Percentiles rank a stretch among this genome's conserved stretches.
These are phyloP conservation scores for Cystofilobasidium capitatum DNA, from an alignment of 768 basidiomycete genomes.

Conservation along the genomic window DNA sequence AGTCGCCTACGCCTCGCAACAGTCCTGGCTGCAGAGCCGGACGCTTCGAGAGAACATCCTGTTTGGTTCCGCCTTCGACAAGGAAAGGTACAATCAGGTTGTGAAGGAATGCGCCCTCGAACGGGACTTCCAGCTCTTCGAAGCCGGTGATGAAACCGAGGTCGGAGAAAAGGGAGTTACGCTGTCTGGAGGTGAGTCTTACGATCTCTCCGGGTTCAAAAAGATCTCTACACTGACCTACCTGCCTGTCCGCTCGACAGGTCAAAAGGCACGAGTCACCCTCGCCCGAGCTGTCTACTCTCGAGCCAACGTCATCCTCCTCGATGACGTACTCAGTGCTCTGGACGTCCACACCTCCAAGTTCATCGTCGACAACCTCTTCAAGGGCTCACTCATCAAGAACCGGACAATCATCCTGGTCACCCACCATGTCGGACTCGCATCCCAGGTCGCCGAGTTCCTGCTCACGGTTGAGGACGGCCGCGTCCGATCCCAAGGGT, in stretches of 20 bases:
- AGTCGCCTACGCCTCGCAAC: slow-evolving; percentile 71
- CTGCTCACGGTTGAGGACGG: slow-evolving; percentile 37
- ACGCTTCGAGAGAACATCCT: slow-evolving; percentile 39
- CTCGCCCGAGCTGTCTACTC: slow-evolving; percentile 22
- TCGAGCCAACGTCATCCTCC: slow-evolving; percentile 16
- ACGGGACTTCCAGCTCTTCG: slow-evolving; percentile 23
- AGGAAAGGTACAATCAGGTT: slow-evolving; percentile 22
- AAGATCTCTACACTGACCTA: too few species aligned
- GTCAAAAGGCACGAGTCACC: slow-evolving; percentile 52
- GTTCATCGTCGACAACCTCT: slow-evolving; percentile 48
- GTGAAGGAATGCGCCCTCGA: slow-evolving; percentile 23
- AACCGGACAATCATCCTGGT: slow-evolving; percentile 51
- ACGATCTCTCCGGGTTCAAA: too few species aligned
- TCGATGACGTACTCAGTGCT: slow-evolving; percentile 21
- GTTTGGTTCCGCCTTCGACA: slow-evolving; percentile 22
- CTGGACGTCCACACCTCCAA: slow-evolving; percentile 51
- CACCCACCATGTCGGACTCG: slow-evolving; percentile 32
- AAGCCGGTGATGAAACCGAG: slow-evolving; percentile 25
- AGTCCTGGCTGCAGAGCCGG: slow-evolving; percentile 63
- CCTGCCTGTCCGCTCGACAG: too few species aligned
- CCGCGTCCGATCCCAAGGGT: slow-evolving; percentile 32
- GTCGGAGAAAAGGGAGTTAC: slow-evolving; percentile 9
- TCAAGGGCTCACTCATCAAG: slow-evolving; percentile 46
- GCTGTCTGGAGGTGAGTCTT: slow-evolving; percentile 43
- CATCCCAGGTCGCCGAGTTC: slow-evolving; percentile 37